A percentile compares a stretch with the other conserved stretches of the same genome.
Conservation (phyloP, 129 eudicot species). For the Heracleum sosnowskyi region DNA sequence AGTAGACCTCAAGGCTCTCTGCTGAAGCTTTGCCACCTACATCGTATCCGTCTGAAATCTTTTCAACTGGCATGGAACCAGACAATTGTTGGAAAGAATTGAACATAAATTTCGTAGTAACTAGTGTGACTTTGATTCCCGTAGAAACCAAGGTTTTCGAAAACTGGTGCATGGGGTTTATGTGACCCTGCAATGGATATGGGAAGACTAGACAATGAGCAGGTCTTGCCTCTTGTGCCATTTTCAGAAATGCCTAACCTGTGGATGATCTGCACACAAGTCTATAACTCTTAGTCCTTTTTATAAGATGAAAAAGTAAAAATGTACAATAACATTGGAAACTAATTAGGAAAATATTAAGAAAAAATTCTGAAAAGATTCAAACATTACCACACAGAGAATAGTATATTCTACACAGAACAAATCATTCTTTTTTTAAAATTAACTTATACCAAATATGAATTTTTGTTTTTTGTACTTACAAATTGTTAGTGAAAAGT, state of each 20-base stretch:
- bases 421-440: neutral
- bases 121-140: constrained; percentile 36
- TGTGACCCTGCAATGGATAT: constrained; percentile 19
- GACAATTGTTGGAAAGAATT: constrained; percentile 15
- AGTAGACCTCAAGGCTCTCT: constrained; percentile 18
- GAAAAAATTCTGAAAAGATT: neutral
- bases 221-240: constrained; percentile 1
- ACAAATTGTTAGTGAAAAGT: no score
- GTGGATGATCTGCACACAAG: neutral
- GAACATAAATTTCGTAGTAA: constrained; percentile 26
- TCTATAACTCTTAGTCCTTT: neutral
- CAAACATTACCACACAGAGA: neutral
- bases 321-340: neutral
- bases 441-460: neutral
- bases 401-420: neutral
- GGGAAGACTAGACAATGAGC: constrained; percentile 16
- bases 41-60: constrained; percentile 59
- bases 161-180: constrained; percentile 18
- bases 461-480: no score
- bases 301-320: neutral
- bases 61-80: constrained; percentile 23
- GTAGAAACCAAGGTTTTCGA: constrained; percentile 13
- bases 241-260: neutral
- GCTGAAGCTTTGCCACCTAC: constrained; percentile 18
- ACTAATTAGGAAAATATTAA: neutral